Conservation (phyloP, 257 asterid genomes). For the Coffea canephora region DNA sequence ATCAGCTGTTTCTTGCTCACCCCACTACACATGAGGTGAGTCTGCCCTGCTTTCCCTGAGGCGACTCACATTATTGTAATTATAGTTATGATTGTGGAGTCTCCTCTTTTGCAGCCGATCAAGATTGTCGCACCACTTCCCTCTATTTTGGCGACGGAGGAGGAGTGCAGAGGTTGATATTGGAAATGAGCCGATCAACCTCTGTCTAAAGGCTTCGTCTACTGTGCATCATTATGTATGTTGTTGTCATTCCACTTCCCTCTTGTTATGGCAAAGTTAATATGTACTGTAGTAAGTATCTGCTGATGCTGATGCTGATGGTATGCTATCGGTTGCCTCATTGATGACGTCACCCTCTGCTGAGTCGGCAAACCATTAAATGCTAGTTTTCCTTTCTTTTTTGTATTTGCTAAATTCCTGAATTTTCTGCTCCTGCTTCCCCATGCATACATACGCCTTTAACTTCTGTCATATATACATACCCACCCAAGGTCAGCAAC, state of each 20-base stretch:
- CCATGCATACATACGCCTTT: too few relatives aligned
- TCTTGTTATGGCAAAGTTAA: background rate
- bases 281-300: background rate
- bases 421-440: background rate
- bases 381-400: background rate
- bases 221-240: too few relatives aligned
- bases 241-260: too few relatives aligned
- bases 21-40: slow-evolving; percentile 68
- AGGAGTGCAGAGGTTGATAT: slow-evolving; percentile 24
- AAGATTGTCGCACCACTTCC: slow-evolving; percentile 71
- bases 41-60: background rate
- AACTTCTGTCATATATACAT: too few relatives aligned
- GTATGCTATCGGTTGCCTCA: background rate
- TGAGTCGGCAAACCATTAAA: background rate
- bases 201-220: background rate
- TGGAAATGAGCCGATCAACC: background rate
- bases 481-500: too few relatives aligned
- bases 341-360: too few relatives aligned
- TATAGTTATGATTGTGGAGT: background rate
- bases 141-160: slow-evolving; percentile 39
- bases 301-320: too few relatives aligned
- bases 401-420: background rate
- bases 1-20: slow-evolving; percentile 58
- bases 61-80: background rate
- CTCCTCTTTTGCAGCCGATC: slow-evolving; percentile 39